Base-by-base conservation (phyloP, 208 protist genomes). In the Angomonas deanei region DNA sequence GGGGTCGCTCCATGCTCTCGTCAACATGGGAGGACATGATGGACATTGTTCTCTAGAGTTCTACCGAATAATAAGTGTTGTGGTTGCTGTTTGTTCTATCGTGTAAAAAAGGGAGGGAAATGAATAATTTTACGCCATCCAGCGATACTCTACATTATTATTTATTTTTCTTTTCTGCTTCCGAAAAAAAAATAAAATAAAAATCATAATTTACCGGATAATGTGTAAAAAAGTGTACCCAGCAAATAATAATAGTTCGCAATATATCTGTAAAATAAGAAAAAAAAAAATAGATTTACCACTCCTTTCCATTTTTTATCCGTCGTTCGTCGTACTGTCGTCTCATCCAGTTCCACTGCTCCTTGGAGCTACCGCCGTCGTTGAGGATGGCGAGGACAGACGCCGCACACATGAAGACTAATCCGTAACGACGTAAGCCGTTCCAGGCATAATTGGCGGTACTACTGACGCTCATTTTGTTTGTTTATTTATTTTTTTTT, bases 381-480 rank as follows among this genome's bases (percentile, higher is more conserved):
- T 76, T 74, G 54, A 89, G 56, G 48, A 91, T 26, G 1, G 75
- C 32, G 11, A 91, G 64, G 3, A 74, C 61, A 27, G 84, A 70
- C 13, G 84, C 71, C 0, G 74, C 70, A 60, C 84, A 94, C 72
- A 86, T 90, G 57, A 94, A 91, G 24, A 91, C 13, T 28, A 94
- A 74, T 27, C 82, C 88, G 57, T 86, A 94, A 32, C 63, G 68
- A 58, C 82, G 84, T 63, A 90, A 85, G 10, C 57, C 76, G 21
- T 61, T 60, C 74, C 74, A 82, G 48, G 57, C 61, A 53, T 56
- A 68, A 38, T 60, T 64, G 47, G n/a, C 26, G n/a, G n/a, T n/a
- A n/a, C n/a, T n/a, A n/a, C n/a, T n/a, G 33, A 42, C 66, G 32
- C 36, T 53, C 24, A 33, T 59, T 36, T 66, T n/a, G 34, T 15